phyloP scores from a whole-genome alignment of 148 eudicot species.

The Rhododendron griersonianum region DNA sequence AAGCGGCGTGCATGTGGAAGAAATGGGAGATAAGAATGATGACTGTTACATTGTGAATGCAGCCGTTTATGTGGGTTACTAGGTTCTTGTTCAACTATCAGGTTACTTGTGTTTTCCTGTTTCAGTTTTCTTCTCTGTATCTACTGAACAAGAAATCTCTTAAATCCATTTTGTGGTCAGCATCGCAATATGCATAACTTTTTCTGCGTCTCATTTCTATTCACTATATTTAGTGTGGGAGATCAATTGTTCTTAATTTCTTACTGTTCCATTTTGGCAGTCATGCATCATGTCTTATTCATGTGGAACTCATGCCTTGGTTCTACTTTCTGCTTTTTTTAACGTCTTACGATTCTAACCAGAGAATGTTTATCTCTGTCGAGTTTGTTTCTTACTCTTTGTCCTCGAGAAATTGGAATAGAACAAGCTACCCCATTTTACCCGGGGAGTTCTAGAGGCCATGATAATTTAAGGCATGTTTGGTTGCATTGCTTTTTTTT shows the following conservation, averaged over 20 bases:
- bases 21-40: conserved; percentile 95
- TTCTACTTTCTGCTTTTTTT: not conserved
- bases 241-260: not conserved
- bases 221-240: not conserved
- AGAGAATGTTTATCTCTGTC: not conserved
- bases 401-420: not conserved
- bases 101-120: conserved; percentile 2
- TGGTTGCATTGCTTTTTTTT: not conserved
- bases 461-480: not conserved
- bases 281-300: not conserved
- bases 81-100: not conserved
- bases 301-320: not conserved
- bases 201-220: not conserved
- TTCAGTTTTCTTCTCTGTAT: conserved; percentile 3
- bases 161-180: not conserved
- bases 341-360: not conserved
- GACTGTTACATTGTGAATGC: conserved; percentile 97
- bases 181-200: not conserved
- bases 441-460: not conserved
- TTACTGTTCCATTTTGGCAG: not conserved
- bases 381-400: not conserved
- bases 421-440: not conserved
- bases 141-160: not conserved
- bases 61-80: conserved; percentile 94
- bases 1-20: conserved; percentile 94